These are phyloP conservation scores for Oleoguttula mirabilis DNA, from an alignment of 495 filamentous ascomycete genomes.

Conservation along the genomic window DNA sequence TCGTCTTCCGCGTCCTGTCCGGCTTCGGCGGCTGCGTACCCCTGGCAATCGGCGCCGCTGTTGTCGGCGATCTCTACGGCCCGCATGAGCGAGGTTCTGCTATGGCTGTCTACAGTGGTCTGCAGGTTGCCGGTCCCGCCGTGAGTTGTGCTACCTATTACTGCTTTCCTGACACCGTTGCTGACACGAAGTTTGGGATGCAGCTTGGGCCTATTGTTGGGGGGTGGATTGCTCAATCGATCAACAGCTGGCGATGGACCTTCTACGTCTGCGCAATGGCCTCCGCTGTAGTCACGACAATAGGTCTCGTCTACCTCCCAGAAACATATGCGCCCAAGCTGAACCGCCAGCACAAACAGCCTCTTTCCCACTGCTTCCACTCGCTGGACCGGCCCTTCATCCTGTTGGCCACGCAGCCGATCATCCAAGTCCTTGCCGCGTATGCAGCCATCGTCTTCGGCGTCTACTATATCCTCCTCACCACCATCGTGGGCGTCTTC, in stretches of 20 bases:
- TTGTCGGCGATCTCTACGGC: constrained; percentile 52
- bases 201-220: too few relatives aligned
- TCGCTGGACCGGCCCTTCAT: constrained; percentile 32
- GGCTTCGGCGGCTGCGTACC: constrained; percentile 42
- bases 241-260: constrained; percentile 62
- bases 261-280: constrained; percentile 48
- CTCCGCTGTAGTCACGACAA: constrained; percentile 47
- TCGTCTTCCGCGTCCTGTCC: constrained; percentile 45
- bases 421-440: constrained; percentile 37
- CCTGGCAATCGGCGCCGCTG: constrained; percentile 35
- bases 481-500: constrained; percentile 54
- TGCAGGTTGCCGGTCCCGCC: too few relatives aligned
- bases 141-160: too few relatives aligned
- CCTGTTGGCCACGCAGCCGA: constrained; percentile 36
- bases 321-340: constrained; percentile 56
- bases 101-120: too few relatives aligned
- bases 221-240: too few relatives aligned
- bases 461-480: constrained; percentile 52
- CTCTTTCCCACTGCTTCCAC: constrained; percentile 17
- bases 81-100: too few relatives aligned
- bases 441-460: constrained; percentile 56
- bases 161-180: too few relatives aligned
- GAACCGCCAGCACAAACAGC: constrained; percentile 35
- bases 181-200: too few relatives aligned
- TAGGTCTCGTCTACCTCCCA: constrained; percentile 55